Evolutionary conservation across 495 filamentous ascomycete genomes (phyloP).

Genomic region (Aspergillus sclerotiicarbonarius): DNA sequence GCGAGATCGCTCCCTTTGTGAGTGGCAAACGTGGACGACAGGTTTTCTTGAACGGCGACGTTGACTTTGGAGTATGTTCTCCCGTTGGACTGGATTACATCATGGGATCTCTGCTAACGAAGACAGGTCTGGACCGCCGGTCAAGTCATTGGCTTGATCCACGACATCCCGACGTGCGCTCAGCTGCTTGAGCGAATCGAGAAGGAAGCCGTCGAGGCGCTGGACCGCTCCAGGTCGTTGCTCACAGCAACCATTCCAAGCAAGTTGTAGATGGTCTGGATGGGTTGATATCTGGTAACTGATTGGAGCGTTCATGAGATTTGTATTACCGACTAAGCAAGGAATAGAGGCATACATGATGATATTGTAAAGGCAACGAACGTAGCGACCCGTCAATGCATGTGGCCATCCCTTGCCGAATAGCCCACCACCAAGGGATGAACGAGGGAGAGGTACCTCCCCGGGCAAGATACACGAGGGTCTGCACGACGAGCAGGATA

Average conservation of each 20-base stretch:
- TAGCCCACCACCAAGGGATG: background rate
- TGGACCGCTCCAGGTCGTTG: conserved; percentile 38
- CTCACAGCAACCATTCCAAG: conserved; percentile 35
- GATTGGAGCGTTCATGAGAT: conserved; percentile 1
- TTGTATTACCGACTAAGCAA: conserved; percentile 1
- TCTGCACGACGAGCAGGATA: background rate
- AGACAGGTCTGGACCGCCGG: conserved; percentile 68
- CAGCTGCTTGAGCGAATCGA: conserved; percentile 60
- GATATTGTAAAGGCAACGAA: background rate
- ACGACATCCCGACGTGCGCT: conserved; percentile 65
- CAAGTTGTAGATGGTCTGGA: conserved; percentile 33
- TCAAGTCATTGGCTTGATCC: conserved; percentile 68
- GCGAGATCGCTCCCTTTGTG: conserved; percentile 84
- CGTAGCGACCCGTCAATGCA: background rate
- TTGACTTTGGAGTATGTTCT: conserved; percentile 78
- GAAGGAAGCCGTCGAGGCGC: conserved; percentile 57
- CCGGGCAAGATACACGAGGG: background rate
- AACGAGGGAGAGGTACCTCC: background rate
- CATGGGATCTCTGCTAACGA: conserved; percentile 2
- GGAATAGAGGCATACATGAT: background rate
- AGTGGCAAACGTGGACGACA: conserved; percentile 88
- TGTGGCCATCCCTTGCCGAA: background rate
- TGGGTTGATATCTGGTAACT: conserved; percentile 3
- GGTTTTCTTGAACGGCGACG: conserved; percentile 90
- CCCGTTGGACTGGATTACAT: background rate